These are phyloP conservation scores for Mrakia gelida DNA, from an alignment of 768 basidiomycete species.

Conservation along the genomic window DNA sequence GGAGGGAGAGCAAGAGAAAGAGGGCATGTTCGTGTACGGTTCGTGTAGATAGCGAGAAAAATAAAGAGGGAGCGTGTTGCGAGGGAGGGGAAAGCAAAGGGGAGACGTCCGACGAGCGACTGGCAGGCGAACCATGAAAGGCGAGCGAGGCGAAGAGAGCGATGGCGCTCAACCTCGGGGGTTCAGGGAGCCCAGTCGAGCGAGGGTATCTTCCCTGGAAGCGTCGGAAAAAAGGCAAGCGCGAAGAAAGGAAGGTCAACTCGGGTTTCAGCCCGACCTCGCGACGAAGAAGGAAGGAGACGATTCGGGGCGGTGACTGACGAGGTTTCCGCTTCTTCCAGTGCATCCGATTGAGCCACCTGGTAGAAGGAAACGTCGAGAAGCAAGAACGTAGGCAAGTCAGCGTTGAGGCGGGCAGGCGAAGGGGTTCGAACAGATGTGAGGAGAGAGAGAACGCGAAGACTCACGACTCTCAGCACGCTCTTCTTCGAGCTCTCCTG, in stretches of 20 bases:
- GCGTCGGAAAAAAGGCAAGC: slow-evolving; percentile 37
- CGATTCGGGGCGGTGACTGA: slow-evolving; percentile 24
- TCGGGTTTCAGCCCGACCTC: slow-evolving; percentile 9
- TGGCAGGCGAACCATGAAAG: background rate
- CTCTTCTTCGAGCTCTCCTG: slow-evolving; percentile 80
- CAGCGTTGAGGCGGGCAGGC: no score
- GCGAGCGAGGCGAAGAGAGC: background rate
- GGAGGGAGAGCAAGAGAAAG: background rate
- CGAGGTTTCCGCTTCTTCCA: slow-evolving; percentile 46
- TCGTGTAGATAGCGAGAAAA: background rate
- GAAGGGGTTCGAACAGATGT: background rate
- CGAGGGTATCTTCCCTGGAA: slow-evolving; percentile 46
- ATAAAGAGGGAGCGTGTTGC: background rate
- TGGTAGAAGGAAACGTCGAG: slow-evolving; percentile 23
- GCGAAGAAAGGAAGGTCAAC: slow-evolving; percentile 16
- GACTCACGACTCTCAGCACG: slow-evolving; percentile 49
- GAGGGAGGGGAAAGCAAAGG: background rate
- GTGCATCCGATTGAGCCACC: slow-evolving; percentile 48
- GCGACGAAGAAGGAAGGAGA: background rate
- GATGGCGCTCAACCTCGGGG: background rate
- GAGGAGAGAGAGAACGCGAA: background rate
- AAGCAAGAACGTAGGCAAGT: background rate
- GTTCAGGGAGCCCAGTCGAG: slow-evolving; percentile 41
- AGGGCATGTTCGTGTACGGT: background rate
- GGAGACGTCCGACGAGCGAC: background rate